Evolutionary conservation across 352 stramenopile species (phyloP), one percentile per base, ranked within the genome.

Genomic region (Blastocystis sp.): DNA sequence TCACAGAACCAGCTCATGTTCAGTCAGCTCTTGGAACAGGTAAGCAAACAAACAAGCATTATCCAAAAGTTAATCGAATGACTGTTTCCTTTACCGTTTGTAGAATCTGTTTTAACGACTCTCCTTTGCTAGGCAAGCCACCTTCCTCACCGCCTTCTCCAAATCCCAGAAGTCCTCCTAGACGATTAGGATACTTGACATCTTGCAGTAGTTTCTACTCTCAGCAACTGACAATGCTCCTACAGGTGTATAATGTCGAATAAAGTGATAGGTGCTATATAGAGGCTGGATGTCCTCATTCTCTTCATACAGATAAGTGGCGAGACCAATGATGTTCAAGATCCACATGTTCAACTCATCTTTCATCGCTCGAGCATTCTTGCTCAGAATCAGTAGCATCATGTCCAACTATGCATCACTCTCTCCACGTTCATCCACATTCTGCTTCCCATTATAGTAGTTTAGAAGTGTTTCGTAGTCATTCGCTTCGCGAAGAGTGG

Each of bases 231-330:
- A 0, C 53, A 43, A 4, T 34, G 39, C 53, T 20, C 73, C 0
- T 64, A 84, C 73, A 9, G 73, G 73, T 26, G 43, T 18, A 23
- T 39, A 64, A 64, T 66, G 73, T 26, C 18, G 54, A n/a, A 84
- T 64, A 55, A 84, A 84, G 29, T 68, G n/a, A 68, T 84, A 84
- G 20, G 54, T 64, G 23, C 50, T 29, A 43, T 69, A 84, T 34
- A 84, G 73, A 37, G 59, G 54, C 29, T 45, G 53, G n/a, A 50
- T 18, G 13, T 84, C 53, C 1, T 45, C 56, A 18, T 66, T 29
- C 18, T 84, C 73, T 1, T 84, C 73, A 43, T 66, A 84, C 0
- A 84, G 50, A 29, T n/a, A 43, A 11, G 26, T 64, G 13, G 73
- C 47, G 34, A 84, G 53, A 37, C 62, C 20, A 29, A 84, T 84